A percentile compares a stretch with the other conserved stretches of the same genome.
These are phyloP conservation scores for Erythrophleum fordii DNA, from an alignment of 306 rosid genomes.

Conservation along the genomic window DNA sequence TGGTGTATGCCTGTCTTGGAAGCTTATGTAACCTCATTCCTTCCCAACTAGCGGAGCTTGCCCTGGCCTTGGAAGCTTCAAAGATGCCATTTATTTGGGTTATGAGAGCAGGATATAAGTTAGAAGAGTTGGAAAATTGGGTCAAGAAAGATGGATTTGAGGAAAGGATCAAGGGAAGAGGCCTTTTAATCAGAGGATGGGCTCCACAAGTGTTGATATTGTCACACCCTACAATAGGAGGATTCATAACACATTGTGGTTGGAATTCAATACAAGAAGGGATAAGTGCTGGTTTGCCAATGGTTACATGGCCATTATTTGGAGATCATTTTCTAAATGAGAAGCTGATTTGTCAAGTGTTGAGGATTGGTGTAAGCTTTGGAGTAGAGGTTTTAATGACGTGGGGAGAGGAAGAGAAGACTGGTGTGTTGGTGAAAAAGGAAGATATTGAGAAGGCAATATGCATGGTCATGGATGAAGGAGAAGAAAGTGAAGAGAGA, in stretches of 20 bases:
- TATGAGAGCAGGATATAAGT: conserved; percentile 43
- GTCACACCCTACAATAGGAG: conserved; percentile 62
- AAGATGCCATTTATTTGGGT: conserved; percentile 73
- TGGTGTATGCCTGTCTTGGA: conserved; percentile 69
- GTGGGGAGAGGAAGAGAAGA: conserved; percentile 56
- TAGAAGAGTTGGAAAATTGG: conserved; percentile 54
- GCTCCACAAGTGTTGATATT: conserved; percentile 63
- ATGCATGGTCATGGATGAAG: conserved; percentile 48
- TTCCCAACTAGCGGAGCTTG: conserved; percentile 57
- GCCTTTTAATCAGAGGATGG: conserved; percentile 62
- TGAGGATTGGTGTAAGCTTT: conserved; percentile 48
- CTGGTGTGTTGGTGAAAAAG: conserved; percentile 45
- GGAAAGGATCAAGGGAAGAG: conserved; percentile 41
- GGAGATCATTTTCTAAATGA: conserved; percentile 64
- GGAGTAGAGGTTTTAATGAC: conserved; percentile 49
- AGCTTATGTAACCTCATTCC: conserved; percentile 54
- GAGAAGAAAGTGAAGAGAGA: conserved; percentile 46
- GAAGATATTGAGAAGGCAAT: conserved; percentile 50
- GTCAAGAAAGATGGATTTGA: conserved; percentile 51
- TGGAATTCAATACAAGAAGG: conserved; percentile 69
- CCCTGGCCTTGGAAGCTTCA: conserved; percentile 66
- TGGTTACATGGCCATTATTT: conserved; percentile 69
- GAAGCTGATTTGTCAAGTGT: conserved; percentile 48
- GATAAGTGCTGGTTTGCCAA: conserved; percentile 57
- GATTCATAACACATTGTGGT: conserved; percentile 65